Base-by-base conservation (phyloP, 495 filamentous ascomycete species). In the Barbatosphaeria neglecta region DNA sequence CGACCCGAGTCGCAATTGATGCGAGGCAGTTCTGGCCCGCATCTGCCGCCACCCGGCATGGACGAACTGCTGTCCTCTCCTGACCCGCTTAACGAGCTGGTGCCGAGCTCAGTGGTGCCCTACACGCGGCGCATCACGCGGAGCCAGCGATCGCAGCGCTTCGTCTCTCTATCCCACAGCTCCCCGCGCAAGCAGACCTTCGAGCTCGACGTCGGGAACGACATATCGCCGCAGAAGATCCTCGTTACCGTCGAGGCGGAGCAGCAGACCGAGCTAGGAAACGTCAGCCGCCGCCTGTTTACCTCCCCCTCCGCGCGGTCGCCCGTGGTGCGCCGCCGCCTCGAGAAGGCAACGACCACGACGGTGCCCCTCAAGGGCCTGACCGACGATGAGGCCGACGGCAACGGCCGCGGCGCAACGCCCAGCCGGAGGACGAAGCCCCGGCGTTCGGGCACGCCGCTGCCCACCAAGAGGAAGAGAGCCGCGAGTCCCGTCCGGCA, bases 171-270 rank as follows among this genome's bases (percentile, higher is more conserved):
- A 43, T 47, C 56, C 27, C 47, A 28, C 41, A 59, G 53, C 27
- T 75, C 75, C 11, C 73, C 75, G 28, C 64, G 64, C 18, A 75
- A 75, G 53, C 71, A 68, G 49, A 75, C 62, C 13, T 76, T 77
- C 43, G 64, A 75, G 57, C 61, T 77, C 37, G 72, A 78, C 31
- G 67, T 75, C 16, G 75, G 74, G 11, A 55, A 73, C 37, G 53
- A 62, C 7, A 47, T 57, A 31, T 69, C 73, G 35, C 71, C 73
- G 6, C 71, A 75, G 50, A 72, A 68, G 51, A 60, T 78, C 23
- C 59, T 61, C 40, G 73, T 77, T 35, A 77, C 75, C 0, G 70
- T 78, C 37, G 69, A 78, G 51, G 68, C 74, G 2, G 72, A 68
- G 11, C 54, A 65, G 23, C 55, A 57, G 31, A 47, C 51, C 37